Evolutionary conservation across 2,329 filamentous ascomycete genomes (phyloP), one percentile per base, ranked within the genome.

Genomic region (Hypoxylon sp.): DNA sequence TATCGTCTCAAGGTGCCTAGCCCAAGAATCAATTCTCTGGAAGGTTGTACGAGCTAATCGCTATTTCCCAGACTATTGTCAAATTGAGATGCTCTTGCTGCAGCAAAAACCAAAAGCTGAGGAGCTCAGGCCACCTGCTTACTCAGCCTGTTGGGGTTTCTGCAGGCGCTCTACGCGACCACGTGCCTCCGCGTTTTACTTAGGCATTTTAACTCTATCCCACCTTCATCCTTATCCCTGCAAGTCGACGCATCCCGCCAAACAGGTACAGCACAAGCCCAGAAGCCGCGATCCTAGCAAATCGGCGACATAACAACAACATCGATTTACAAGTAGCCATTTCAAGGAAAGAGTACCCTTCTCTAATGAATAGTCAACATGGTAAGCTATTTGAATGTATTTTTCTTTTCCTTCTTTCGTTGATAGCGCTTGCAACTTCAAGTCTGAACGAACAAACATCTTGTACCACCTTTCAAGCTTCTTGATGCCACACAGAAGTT

Each of bases 141-240:
- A 51, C 31, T 19, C 42, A 51, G 44, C 13, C 21, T 29, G 19
- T 24, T 8, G 29, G 31, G n/a, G n/a, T 11, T 27, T 10, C 3
- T 44, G 27, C 32, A 65, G 42, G 47, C 54, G 62, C 66, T 69
- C 67, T 72, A 68, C 67, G 59, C 67, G 63, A 47, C 51, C 70
- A 73, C 69, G 69, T 73, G 69, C 60, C 7, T 44, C 51, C 71
- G 71, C 65, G 71, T 71, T 67, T 10, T 59, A 44, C 32, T 15
- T 48, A 39, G 56, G 57, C 46, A 57, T 35, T 27, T 57, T 48
- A 47, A 5, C 44, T 57, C 17, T 4, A 3, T n/a, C n/a, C n/a
- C n/a, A n/a, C n/a, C 1, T 39, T n/a, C 11, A 21, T 21, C 42
- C 37, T 48, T 11, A 62, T 62, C 65, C 65, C 29, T 67, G 65